A percentile compares a stretch with the other conserved stretches of the same genome.
Evolutionary conservation across 75 land plant species (phyloP).

Genomic region (Cunninghamia lanceolata): DNA sequence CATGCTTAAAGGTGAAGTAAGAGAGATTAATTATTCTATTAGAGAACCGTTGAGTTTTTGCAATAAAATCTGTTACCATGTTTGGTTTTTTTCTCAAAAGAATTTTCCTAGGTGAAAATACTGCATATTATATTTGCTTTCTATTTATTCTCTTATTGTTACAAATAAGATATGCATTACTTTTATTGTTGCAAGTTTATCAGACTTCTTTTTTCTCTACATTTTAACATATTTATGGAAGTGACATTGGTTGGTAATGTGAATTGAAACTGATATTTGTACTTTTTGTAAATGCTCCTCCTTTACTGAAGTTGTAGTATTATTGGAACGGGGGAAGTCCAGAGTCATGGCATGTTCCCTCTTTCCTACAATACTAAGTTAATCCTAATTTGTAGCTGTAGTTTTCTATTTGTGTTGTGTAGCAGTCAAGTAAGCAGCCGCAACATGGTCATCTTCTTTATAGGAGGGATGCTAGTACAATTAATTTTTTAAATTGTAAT

Average conservation of each 20-base stretch:
- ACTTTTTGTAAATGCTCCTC: background rate
- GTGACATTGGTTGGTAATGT: background rate
- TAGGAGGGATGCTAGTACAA: background rate
- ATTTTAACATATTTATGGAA: background rate
- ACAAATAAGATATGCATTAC: no score
- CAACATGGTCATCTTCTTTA: background rate
- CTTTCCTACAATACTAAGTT: background rate
- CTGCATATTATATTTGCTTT: no score
- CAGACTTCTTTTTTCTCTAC: no score
- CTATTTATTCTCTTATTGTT: no score
- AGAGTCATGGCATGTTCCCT: background rate
- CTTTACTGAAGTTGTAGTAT: background rate
- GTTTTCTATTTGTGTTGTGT: background rate
- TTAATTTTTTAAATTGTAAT: background rate
- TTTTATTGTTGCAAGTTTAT: background rate
- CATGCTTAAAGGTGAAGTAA: no score
- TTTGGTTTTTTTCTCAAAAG: no score
- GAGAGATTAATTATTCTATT: no score
- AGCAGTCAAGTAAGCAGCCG: background rate
- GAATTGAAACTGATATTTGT: background rate
- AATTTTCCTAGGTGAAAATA: no score
- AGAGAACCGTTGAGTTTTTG: no score
- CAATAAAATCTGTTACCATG: no score
- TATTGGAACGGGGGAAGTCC: background rate
- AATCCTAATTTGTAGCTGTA: background rate